Percentiles rank a stretch among this genome's conserved stretches.
Evolutionary conservation across 2,329 filamentous ascomycete species (phyloP).

Genomic region (Onygenales sp.): DNA sequence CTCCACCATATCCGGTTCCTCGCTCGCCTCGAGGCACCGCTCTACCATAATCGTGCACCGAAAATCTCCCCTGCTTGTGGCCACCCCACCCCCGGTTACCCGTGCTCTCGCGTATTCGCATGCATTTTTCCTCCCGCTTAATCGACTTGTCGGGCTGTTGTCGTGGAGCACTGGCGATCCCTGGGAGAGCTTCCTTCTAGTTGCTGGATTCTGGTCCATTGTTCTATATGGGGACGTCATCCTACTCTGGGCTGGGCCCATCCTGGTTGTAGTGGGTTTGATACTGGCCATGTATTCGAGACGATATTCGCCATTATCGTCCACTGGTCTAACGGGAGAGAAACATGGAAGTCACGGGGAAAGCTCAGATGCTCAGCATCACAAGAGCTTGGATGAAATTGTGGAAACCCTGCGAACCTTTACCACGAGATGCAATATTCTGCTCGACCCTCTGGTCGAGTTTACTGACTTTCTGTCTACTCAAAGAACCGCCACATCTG

Average conservation of each 20-base stretch:
- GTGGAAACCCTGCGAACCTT: constrained; percentile 87
- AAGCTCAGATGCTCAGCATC: constrained; percentile 60
- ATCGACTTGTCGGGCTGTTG: constrained; percentile 71
- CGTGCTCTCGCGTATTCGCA: constrained; percentile 91
- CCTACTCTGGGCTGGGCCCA: constrained; percentile 71
- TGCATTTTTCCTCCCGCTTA: constrained; percentile 82
- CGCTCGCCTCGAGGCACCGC: constrained; percentile 62
- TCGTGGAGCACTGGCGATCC: constrained; percentile 92
- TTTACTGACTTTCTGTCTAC: constrained; percentile 91
- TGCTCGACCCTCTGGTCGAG: constrained; percentile 78
- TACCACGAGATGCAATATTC: constrained; percentile 81
- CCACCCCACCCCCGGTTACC: constrained; percentile 90
- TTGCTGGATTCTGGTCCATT: constrained; percentile 75
- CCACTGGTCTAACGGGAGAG: constrained; percentile 64
- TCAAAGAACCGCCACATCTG: constrained; percentile 79
- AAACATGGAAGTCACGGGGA: constrained; percentile 47
- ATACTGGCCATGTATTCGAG: constrained; percentile 90
- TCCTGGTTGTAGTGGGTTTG: constrained; percentile 67
- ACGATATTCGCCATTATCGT: constrained; percentile 81
- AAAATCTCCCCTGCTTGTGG: constrained; percentile 85
- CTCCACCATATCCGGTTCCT: constrained; percentile 60
- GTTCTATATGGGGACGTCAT: constrained; percentile 79
- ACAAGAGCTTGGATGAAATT: constrained; percentile 95
- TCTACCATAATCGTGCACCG: constrained; percentile 94
- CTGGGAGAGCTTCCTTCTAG: constrained; percentile 91